Base-by-base conservation (phyloP, 805 yeast species). In the Wickerhamiella bombiphila region DNA sequence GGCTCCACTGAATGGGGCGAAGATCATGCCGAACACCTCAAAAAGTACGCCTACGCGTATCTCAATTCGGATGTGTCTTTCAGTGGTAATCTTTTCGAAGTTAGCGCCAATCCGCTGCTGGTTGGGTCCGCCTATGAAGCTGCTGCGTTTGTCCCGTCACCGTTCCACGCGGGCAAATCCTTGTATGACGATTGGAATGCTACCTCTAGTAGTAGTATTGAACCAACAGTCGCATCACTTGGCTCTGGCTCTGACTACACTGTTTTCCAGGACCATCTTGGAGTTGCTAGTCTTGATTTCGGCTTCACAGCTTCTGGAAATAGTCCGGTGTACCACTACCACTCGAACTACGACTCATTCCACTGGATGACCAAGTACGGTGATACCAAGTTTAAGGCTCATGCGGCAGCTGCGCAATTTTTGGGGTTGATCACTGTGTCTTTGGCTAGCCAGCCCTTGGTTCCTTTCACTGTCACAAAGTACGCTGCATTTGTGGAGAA, bases 1-100 rank as follows among this genome's bases (percentile, higher is more conserved):
- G 94, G 94, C 1, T 73, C 85, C 0, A 76, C 91, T 0, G 91
- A 81, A 49, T 79, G 67, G 60, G 83, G 76, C 4, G 88, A 80
- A 53, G 72, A 71, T 38, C 61, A 70, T 39, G 66, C 65, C 2
- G 51, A 60, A 19, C 50, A 50, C 22, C 55, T 80, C 25, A 60
- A 64, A 34, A 63, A 60, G 29, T 64, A 66, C 31, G 76, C 70
- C 1, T 65, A 78, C 29, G 81, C 80, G 0, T 80, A 80, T 52
- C 51, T 80, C 42, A 80, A 80, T 55, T 55, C 75, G 39, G 91
- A 80, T 60, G 77, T 68, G 20, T 74, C 80, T 3, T 70, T 66
- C 4, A 53, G 69, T 16, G 88, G 91, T 2, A 53, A 66, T 11
- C 47, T 63, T 30, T 60, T 81, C 34, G 53, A 56, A 9, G 54